A percentile compares a stretch with the other conserved stretches of the same genome.
These are phyloP conservation scores for Botrytis paeoniae DNA, from an alignment of 2,329 filamentous ascomycete species.

Conservation along the genomic window DNA sequence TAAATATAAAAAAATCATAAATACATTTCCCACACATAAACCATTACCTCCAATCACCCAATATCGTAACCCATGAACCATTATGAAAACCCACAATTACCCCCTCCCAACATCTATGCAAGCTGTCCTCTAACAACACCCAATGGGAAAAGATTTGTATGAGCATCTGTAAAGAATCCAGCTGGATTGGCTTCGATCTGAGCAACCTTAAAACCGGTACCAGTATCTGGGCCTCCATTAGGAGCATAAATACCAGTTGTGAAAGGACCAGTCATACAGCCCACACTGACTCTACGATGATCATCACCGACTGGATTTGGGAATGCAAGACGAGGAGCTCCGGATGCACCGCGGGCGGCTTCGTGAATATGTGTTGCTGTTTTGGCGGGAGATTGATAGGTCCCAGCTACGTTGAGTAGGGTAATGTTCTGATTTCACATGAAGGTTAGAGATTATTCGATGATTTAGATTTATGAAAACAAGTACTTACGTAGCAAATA, in stretches of 20 bases:
- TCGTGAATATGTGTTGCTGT: slow-evolving; percentile 52
- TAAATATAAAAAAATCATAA: background rate
- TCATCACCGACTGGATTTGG: slow-evolving; percentile 44
- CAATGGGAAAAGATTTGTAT: slow-evolving; percentile 43
- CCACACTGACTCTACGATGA: slow-evolving; percentile 34
- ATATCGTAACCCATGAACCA: background rate
- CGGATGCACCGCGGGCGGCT: slow-evolving; percentile 42
- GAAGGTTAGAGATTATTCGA: background rate
- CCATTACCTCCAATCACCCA: too few species aligned
- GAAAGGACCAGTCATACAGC: slow-evolving; percentile 42
- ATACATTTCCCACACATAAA: background rate
- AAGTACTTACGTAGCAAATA: slow-evolving; percentile 35
- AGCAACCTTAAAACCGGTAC: slow-evolving; percentile 44
- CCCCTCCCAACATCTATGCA: slow-evolving; percentile 19
- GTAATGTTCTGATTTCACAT: slow-evolving; percentile 43
- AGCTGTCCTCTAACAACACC: slow-evolving; percentile 50
- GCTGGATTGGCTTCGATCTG: slow-evolving; percentile 48
- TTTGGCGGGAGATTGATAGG: slow-evolving; percentile 45
- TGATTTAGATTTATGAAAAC: background rate
- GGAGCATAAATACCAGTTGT: slow-evolving; percentile 41
- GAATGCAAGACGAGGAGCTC: slow-evolving; percentile 47
- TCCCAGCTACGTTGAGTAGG: slow-evolving; percentile 45
- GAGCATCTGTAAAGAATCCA: slow-evolving; percentile 49
- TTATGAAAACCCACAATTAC: too few species aligned
- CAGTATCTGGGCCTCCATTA: slow-evolving; percentile 46